phyloP scores from a whole-genome alignment of 495 filamentous ascomycete genomes.

The Trichocladium antarcticum region DNA sequence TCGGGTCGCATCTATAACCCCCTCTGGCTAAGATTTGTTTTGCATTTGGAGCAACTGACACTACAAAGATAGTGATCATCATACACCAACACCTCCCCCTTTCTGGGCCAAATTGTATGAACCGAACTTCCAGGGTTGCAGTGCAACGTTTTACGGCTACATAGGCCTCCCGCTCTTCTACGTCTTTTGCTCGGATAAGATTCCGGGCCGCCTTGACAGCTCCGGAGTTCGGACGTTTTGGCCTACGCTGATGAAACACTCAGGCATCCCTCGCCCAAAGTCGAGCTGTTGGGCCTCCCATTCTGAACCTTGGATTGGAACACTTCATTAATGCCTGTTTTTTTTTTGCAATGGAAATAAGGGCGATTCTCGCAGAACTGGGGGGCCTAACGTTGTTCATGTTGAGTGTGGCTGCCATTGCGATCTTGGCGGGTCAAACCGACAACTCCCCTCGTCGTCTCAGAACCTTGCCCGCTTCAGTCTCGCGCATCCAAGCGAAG shows the following conservation, averaged over 20 bases:
- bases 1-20: slow-evolving; percentile 3
- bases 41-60: not conserved
- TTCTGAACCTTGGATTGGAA: too few relatives aligned
- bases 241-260: not conserved
- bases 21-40: slow-evolving; percentile 10
- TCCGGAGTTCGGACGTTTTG: not conserved
- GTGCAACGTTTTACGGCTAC: not conserved
- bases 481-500: slow-evolving; percentile 19
- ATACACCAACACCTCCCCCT: slow-evolving; percentile 14
- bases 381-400: not conserved
- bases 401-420: not conserved
- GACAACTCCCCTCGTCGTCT: slow-evolving; percentile 2
- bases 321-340: too few relatives aligned
- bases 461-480: slow-evolving; percentile 11
- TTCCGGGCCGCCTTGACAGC: slow-evolving; percentile 1
- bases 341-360: too few relatives aligned
- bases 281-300: too few relatives aligned
- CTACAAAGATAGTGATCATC: slow-evolving; percentile 10
- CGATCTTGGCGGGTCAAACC: not conserved
- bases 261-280: not conserved
- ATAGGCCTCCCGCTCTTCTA: slow-evolving; percentile 12
- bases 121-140: slow-evolving; percentile 1
- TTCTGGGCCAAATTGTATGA: slow-evolving; percentile 6
- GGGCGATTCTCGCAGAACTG: too few relatives aligned
- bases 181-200: slow-evolving; percentile 11